A percentile compares a stretch with the other conserved stretches of the same genome.
phyloP scores from a whole-genome alignment of 2,329 filamentous ascomycete genomes.

The Aspergillus novoparasiticus region DNA sequence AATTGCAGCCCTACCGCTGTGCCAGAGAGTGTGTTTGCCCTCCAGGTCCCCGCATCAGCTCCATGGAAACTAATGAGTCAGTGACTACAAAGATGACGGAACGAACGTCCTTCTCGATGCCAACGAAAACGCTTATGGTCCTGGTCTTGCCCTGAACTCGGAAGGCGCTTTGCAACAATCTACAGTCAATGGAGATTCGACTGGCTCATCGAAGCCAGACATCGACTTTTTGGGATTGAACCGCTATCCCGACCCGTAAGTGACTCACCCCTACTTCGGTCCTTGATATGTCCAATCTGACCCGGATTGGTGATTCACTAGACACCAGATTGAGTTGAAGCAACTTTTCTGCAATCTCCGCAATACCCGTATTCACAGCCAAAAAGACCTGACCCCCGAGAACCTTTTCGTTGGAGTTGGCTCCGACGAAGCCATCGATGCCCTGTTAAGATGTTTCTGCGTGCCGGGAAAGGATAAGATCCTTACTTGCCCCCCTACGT shows the following conservation, averaged over 20 bases:
- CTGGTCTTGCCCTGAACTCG: conserved; percentile 63
- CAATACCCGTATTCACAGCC: conserved; percentile 78
- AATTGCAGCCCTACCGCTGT: conserved; percentile 77
- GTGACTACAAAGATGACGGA: conserved; percentile 98
- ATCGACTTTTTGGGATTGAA: conserved; percentile 82
- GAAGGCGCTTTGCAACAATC: conserved; percentile 53
- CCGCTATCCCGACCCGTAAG: conserved; percentile 85
- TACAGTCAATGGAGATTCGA: conserved; percentile 40
- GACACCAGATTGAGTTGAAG: conserved; percentile 84
- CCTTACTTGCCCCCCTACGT: conserved; percentile 92
- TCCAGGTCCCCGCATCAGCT: conserved; percentile 6
- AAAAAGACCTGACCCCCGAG: conserved; percentile 70
- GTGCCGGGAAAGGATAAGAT: conserved; percentile 84
- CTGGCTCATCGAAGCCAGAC: conserved; percentile 53
- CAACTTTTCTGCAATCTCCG: conserved; percentile 82
- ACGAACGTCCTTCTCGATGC: conserved; percentile 95
- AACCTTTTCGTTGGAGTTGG: conserved; percentile 95
- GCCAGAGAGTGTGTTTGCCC: conserved; percentile 69
- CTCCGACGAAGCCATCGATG: conserved; percentile 96
- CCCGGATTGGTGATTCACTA: conserved; percentile 26
- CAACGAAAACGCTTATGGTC: conserved; percentile 96
- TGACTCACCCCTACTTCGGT: conserved; percentile 7
- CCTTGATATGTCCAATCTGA: neutral
- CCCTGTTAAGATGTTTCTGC: conserved; percentile 91
- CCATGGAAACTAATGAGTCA: conserved; percentile 45